phyloP scores from a whole-genome alignment of 306 rosid genomes.

The Inga laurina region DNA sequence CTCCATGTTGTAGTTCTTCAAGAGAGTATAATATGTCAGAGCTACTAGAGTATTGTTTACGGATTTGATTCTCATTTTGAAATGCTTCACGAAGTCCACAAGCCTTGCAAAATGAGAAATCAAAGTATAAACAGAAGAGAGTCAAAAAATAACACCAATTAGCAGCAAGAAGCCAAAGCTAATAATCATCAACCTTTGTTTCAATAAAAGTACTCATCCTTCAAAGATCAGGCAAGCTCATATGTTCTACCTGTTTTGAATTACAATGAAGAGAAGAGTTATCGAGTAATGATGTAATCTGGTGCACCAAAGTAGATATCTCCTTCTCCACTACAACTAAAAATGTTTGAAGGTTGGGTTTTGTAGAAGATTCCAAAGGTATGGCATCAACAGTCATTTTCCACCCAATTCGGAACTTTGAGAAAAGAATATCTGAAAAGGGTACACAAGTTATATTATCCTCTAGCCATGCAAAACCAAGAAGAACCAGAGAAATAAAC shows the following conservation, averaged over 20 bases:
- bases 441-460: neutral
- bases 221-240: conserved; percentile 11
- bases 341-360: conserved; percentile 77
- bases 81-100: conserved; percentile 74
- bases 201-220: conserved; percentile 20
- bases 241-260: conserved; percentile 69
- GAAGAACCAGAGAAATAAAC: neutral
- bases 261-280: conserved; percentile 52
- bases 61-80: conserved; percentile 70
- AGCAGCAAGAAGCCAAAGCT: conserved; percentile 20
- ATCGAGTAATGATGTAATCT: conserved; percentile 58
- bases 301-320: conserved; percentile 53
- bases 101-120: conserved; percentile 46
- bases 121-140: conserved; percentile 5
- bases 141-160: conserved; percentile 14
- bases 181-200: conserved; percentile 28
- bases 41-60: conserved; percentile 63
- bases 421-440: conserved; percentile 75
- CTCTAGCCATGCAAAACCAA: conserved; percentile 21
- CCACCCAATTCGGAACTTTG: conserved; percentile 89
- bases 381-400: conserved; percentile 75
- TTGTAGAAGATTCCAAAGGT: conserved; percentile 60
- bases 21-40: conserved; percentile 65
- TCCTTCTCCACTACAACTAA: conserved; percentile 85
- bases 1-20: conserved; percentile 75